A percentile compares a stretch with the other conserved stretches of the same genome.
Conservation (phyloP, 805 yeast genomes). For the Jamesozyma gamospora region DNA sequence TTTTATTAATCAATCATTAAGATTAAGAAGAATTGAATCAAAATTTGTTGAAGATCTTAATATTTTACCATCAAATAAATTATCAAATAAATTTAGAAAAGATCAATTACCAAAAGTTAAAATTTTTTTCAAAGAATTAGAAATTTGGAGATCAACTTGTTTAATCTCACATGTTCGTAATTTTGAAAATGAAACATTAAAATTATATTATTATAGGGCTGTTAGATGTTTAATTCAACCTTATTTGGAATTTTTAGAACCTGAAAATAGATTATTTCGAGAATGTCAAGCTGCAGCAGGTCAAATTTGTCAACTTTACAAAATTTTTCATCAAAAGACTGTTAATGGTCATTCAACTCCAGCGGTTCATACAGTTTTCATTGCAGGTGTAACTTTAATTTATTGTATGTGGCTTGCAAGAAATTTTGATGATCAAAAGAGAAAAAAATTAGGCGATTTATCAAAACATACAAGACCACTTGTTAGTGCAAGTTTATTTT, state of each 20-base stretch:
- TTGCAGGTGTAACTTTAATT: constrained; percentile 57
- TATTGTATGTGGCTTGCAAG: constrained; percentile 62
- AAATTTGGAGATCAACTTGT: constrained; percentile 44
- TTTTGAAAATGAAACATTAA: constrained; percentile 49
- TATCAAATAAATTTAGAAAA: constrained; percentile 12
- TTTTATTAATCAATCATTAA: constrained; percentile 49
- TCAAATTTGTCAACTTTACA: constrained; percentile 53
- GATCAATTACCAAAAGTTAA: constrained; percentile 43
- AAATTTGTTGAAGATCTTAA: constrained; percentile 45
- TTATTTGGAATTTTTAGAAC: constrained; percentile 50
- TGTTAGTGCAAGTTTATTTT: constrained; percentile 43
- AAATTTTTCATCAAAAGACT: constrained; percentile 53
- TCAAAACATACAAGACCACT: constrained; percentile 52
- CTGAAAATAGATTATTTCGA: constrained; percentile 47
- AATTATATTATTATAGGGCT: constrained; percentile 49
- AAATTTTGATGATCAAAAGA: constrained; percentile 47
- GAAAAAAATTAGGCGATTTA: constrained; percentile 44
- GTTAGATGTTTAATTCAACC: constrained; percentile 56
- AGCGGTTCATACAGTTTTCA: constrained; percentile 56
- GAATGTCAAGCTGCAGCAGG: constrained; percentile 69
- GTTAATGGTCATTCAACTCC: constrained; percentile 54
- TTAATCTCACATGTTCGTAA: constrained; percentile 31
- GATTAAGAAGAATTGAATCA: constrained; percentile 49
- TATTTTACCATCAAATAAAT: constrained; percentile 25
- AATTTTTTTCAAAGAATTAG: constrained; percentile 42